phyloP scores from a whole-genome alignment of 2,329 filamentous ascomycete species.

The Lecanicillium sp. region DNA sequence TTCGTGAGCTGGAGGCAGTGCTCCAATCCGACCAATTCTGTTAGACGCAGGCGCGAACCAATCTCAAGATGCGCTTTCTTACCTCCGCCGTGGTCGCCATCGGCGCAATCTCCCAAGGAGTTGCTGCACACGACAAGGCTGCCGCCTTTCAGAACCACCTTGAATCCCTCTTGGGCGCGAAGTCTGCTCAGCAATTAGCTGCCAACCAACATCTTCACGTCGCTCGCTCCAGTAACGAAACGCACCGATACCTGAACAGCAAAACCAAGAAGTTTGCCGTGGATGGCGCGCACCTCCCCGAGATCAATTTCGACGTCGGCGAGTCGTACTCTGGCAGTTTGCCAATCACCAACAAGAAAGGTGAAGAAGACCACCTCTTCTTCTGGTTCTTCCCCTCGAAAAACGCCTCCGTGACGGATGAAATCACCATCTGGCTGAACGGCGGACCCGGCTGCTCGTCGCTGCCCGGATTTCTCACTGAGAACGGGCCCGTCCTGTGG shows the following conservation, averaged over 20 bases:
- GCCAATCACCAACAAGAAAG: conserved; percentile 44
- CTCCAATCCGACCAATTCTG: too few species aligned
- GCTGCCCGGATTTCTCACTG: conserved; percentile 63
- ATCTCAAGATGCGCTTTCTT: too few species aligned
- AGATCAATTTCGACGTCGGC: conserved; percentile 62
- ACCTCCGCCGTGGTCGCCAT: too few species aligned
- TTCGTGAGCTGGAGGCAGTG: too few species aligned
- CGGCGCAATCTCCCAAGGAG: too few species aligned
- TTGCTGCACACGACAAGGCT: too few species aligned
- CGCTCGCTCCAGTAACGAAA: too few species aligned
- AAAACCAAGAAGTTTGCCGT: conserved; percentile 46
- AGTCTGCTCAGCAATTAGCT: too few species aligned
- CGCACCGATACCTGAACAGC: neutral
- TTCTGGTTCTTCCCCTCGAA: conserved; percentile 63
- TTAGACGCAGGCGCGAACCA: too few species aligned
- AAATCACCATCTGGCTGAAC: conserved; percentile 58
- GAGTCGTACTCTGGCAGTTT: conserved; percentile 60
- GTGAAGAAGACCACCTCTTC: conserved; percentile 50
- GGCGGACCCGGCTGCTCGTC: conserved; percentile 54
- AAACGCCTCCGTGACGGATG: conserved; percentile 43
- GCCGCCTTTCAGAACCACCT: too few species aligned
- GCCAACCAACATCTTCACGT: too few species aligned
- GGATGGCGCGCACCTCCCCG: conserved; percentile 58
- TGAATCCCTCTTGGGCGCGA: too few species aligned
- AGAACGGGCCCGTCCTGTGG: conserved; percentile 71